Evolutionary conservation across 2,329 filamentous ascomycete genomes (phyloP).

Genomic region (Penicillium occitanis): DNA sequence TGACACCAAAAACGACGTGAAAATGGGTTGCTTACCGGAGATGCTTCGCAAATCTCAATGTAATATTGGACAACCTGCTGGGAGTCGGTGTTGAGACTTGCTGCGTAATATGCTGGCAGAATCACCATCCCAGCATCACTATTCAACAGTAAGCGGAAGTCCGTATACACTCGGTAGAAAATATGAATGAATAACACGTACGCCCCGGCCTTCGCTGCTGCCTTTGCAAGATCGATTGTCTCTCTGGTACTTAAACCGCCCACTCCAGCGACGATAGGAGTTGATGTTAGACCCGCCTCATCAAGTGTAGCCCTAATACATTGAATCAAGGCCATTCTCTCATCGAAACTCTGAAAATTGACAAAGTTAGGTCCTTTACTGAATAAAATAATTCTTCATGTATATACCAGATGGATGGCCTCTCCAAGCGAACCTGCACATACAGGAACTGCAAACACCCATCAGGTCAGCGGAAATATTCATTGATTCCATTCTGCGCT

Average conservation of each 20-base stretch:
- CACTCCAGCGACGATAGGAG: slow-evolving; percentile 28
- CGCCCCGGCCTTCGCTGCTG: slow-evolving; percentile 27
- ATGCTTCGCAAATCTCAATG: slow-evolving; percentile 27
- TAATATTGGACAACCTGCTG: slow-evolving; percentile 29
- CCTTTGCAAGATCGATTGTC: slow-evolving; percentile 25
- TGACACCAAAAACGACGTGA: no score
- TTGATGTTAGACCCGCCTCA: slow-evolving; percentile 24
- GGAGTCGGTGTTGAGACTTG: slow-evolving; percentile 26
- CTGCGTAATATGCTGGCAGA: slow-evolving; percentile 29
- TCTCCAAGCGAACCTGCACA: slow-evolving; percentile 30
- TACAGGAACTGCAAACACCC: slow-evolving; percentile 24
- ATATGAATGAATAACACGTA: slow-evolving; percentile 13
- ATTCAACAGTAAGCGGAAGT: not conserved
- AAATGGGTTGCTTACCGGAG: slow-evolving; percentile 22
- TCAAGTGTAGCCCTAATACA: slow-evolving; percentile 27
- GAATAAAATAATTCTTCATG: not conserved
- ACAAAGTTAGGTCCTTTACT: not conserved
- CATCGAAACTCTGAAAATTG: slow-evolving; percentile 23
- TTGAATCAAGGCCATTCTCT: slow-evolving; percentile 24
- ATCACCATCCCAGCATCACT: slow-evolving; percentile 30
- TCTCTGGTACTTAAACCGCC: slow-evolving; percentile 28
- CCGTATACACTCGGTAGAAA: not conserved
- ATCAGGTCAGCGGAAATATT: not conserved
- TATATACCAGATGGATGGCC: slow-evolving; percentile 26
- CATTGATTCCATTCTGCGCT: not conserved